Evolutionary conservation across 2,329 filamentous ascomycete species (phyloP), one percentile per base, ranked within the genome.

Genomic region (Hypoxylon sp.): DNA sequence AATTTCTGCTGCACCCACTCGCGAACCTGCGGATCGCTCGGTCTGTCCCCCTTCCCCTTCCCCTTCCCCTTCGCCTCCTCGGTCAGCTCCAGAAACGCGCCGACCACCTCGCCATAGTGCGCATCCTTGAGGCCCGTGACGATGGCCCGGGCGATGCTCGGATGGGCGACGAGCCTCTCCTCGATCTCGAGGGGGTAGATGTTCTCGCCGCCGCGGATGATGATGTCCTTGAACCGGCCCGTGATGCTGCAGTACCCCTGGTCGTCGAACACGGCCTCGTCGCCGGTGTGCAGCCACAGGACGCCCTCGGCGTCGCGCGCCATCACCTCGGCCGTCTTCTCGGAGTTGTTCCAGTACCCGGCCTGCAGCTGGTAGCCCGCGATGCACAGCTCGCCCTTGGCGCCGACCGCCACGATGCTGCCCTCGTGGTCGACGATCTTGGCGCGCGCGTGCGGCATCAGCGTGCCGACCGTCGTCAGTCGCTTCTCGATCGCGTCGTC

Each of bases 211-310:
- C 87, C 88, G 62, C 88, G 76, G 53, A 91, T 91, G 50, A 91
- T 90, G 25, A 91, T 90, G 51, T 91, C 88, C 72, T 91, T 91
- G 72, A 90, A 89, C 13, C 88, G 76, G 0, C 88, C 88, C 0
- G 88, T 91, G 60, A 91, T 90, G 5, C 76, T 78, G 60, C 87
- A 90, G 65, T 89, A 89, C 0, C 87, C 88, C 6, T 83, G 71
- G 23, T 83, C 80, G 51, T 90, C 87, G 49, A 86, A 83, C 5
- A 86, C 76, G 23, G 90, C 80, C 56, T 89, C 79, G 63, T 92
- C 88, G 0, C 87, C 87, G 0, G 87, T 89, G 56, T 84, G 80
- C 56, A 69, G 73, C 86, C 88, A 90, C 52, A 84, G 62, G 13
- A 80, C 72, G 0, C 81, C 79, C 0, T 77, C 71, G 47, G 76